These are phyloP conservation scores for Auricularia cornea DNA, from an alignment of 768 basidiomycete genomes.

Conservation along the genomic window DNA sequence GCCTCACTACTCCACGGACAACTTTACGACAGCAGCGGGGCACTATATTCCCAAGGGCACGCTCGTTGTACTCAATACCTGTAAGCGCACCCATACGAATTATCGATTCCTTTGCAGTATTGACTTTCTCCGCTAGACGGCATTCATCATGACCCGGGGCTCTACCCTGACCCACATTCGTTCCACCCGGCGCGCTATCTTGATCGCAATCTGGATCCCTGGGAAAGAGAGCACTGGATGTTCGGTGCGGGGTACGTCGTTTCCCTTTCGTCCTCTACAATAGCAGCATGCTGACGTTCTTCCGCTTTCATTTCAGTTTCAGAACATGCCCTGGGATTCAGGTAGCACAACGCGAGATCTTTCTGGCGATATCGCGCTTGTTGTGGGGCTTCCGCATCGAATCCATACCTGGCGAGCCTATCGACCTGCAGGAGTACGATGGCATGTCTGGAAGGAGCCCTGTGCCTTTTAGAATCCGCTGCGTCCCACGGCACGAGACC, in stretches of 20 bases:
- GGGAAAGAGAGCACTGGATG: constrained; percentile 43
- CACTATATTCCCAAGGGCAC: constrained; percentile 4
- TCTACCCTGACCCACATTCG: constrained; percentile 31
- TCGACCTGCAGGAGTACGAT: constrained; percentile 39
- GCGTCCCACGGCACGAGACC: constrained; percentile 2
- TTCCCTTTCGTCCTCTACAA: not conserved
- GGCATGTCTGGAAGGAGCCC: constrained; percentile 39
- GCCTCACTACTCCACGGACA: not conserved
- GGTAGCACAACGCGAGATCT: constrained; percentile 40
- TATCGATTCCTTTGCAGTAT: not conserved
- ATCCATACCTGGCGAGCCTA: constrained; percentile 33
- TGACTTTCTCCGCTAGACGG: not conserved
- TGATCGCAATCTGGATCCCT: constrained; percentile 34
- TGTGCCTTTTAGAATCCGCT: constrained; percentile 29
- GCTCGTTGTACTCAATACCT: constrained; percentile 2
- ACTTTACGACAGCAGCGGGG: not conserved
- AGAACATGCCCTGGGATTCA: constrained; percentile 37
- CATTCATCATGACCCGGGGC: constrained; percentile 22
- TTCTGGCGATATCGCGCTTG: constrained; percentile 36
- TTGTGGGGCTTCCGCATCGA: constrained; percentile 40
- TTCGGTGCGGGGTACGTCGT: constrained; percentile 38
- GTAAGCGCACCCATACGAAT: not conserved
- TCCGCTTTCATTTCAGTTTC: constrained; percentile 12
- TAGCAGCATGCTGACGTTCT: not conserved
- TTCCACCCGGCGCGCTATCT: constrained; percentile 40